Evolutionary conservation across 164 flowering plant species (phyloP).

Genomic region (Stephania cephalantha): DNA sequence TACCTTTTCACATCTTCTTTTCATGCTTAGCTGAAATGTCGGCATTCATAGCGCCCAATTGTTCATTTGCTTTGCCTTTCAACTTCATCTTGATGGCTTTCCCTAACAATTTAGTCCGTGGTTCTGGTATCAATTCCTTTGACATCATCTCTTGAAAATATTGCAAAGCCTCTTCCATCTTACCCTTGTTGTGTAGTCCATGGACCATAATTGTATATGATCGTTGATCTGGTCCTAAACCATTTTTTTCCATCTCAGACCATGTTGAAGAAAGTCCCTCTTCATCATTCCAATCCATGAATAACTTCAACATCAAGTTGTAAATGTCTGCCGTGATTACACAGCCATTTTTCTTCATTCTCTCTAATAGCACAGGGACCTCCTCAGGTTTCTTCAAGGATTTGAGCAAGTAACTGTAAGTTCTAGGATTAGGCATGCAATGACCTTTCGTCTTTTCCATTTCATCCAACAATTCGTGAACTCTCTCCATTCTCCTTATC

Average conservation of each 20-base stretch:
- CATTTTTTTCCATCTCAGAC: conserved; percentile 73
- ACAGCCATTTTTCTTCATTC: conserved; percentile 59
- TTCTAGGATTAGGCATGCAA: conserved; percentile 59
- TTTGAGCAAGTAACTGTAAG: conserved; percentile 56
- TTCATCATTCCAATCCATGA: conserved; percentile 44
- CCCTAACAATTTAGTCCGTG: conserved; percentile 59
- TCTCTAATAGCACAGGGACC: conserved; percentile 43
- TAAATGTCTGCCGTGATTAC: conserved; percentile 43
- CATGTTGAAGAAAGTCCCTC: conserved; percentile 45
- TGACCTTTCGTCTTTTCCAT: conserved; percentile 57
- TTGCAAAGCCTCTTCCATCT: conserved; percentile 41
- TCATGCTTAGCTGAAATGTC: conserved; percentile 4
- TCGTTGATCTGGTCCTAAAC: conserved; percentile 68
- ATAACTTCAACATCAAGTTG: conserved; percentile 63
- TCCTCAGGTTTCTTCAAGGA: conserved; percentile 48
- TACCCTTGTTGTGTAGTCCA: conserved; percentile 46
- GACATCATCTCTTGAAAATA: conserved; percentile 60
- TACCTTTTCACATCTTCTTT: conserved; percentile 2
- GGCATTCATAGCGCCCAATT: background rate
- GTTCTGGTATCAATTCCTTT: conserved; percentile 76
- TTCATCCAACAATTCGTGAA: conserved; percentile 55
- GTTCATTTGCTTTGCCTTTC: conserved; percentile 22
- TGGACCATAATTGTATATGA: conserved; percentile 85
- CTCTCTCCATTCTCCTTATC: conserved; percentile 70
- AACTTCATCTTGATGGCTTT: conserved; percentile 40